Evolutionary conservation across 2,329 filamentous ascomycete genomes (phyloP).

Genomic region (Xylaria sp.): DNA sequence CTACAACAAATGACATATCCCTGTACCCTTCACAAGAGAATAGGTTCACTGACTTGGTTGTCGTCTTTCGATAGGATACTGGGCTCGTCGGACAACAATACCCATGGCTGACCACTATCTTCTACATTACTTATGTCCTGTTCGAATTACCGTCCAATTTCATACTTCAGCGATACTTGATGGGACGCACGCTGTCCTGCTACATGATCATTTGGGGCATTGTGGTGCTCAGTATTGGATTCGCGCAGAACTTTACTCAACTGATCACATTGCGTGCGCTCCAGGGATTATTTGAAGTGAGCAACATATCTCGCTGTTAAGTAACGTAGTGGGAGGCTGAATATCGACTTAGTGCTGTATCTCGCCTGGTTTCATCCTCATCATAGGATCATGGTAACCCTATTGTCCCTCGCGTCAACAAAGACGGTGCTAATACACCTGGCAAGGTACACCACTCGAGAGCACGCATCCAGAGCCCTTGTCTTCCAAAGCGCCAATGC

Average conservation of each 20-base stretch:
- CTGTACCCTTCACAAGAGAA: background rate
- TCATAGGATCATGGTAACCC: conserved; percentile 48
- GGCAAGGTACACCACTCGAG: conserved; percentile 53
- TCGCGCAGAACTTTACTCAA: conserved; percentile 53
- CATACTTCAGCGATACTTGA: conserved; percentile 48
- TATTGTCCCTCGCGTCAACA: background rate
- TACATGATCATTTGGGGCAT: conserved; percentile 52
- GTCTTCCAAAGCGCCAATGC: conserved; percentile 54
- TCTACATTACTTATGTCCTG: conserved; percentile 50
- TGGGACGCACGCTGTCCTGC: conserved; percentile 49
- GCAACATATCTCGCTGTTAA: background rate
- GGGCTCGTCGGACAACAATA: conserved; percentile 51
- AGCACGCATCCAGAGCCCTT: conserved; percentile 52
- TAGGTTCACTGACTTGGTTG: conserved; percentile 16
- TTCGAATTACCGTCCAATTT: conserved; percentile 51
- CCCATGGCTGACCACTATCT: conserved; percentile 51
- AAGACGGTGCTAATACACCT: conserved; percentile 23
- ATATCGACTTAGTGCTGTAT: conserved; percentile 49
- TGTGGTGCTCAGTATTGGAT: conserved; percentile 53
- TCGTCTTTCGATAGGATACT: conserved; percentile 42
- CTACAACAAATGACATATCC: background rate
- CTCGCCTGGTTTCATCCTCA: conserved; percentile 53
- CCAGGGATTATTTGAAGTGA: conserved; percentile 52
- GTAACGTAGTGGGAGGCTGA: conserved; percentile 11
- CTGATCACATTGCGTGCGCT: conserved; percentile 52